Evolutionary conservation across 2,329 filamentous ascomycete species (phyloP).

Genomic region (Phialophora verrucosa): DNA sequence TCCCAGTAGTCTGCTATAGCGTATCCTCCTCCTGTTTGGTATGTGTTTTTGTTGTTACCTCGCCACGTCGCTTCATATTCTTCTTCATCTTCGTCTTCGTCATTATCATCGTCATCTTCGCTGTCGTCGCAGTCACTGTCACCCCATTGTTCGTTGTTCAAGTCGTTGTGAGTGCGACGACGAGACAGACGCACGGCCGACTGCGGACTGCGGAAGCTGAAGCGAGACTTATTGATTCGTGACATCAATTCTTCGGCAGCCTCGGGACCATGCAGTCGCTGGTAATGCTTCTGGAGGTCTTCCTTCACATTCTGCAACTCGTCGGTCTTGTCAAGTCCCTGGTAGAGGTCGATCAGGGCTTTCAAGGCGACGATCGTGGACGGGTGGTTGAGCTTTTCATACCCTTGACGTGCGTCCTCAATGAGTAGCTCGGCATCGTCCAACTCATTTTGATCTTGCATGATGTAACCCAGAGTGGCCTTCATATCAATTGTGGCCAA

Average conservation of each 20-base stretch:
- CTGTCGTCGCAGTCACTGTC: neutral
- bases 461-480: neutral
- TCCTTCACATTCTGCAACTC: neutral
- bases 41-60: neutral
- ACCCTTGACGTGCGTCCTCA: neutral
- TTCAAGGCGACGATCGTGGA: conserved; percentile 1
- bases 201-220: neutral
- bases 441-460: conserved; percentile 1
- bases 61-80: neutral
- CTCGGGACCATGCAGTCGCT: neutral
- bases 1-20: neutral
- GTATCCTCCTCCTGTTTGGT: conserved; percentile 1
- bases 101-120: neutral
- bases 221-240: neutral
- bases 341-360: conserved; percentile 4
- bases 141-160: neutral
- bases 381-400: neutral
- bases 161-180: neutral
- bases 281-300: conserved; percentile 3
- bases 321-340: neutral
- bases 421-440: neutral
- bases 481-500: conserved; percentile 1
- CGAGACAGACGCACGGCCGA: neutral
- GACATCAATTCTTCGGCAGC: conserved; percentile 5
- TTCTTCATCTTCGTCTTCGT: conserved; percentile 10